Evolutionary conservation across 2,329 filamentous ascomycete genomes (phyloP), one percentile per base, ranked within the genome.

Genomic region (Diaporthe batatas): DNA sequence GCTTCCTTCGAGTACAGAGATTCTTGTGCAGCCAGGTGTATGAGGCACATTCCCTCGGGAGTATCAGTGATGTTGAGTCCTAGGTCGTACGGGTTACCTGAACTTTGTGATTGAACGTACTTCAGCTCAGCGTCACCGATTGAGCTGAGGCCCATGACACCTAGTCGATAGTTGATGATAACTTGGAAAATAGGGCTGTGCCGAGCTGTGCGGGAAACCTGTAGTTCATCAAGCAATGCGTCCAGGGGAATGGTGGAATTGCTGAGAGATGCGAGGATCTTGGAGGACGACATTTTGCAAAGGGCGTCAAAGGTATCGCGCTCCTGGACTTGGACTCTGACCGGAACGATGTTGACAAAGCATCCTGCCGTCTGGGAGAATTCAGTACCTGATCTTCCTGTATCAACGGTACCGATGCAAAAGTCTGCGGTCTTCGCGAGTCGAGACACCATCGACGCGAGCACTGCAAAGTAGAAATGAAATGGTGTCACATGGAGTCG

Each of bases 171-270:
- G 73, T 82, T 75, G 58, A 83, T 25, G 53, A 81, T 78, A 2
- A 79, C 81, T 76, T 90, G 88, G 79, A 88, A 89, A 1, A 90
- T 44, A 0, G 88, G 87, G 36, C 74, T 83, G 68, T 84, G 75
- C 0, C 79, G 73, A 0, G 81, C 71, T 0, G 84, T 84, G 3
- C 86, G 78, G 0, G 80, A 74, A 1, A 85, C 79, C 5, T 80
- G 77, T 1, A 89, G 77, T 36, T 86, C 79, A 0, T 84, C 76
- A 0, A 90, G 78, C 0, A 90, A 73, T 0, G 84, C 78, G 58
- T 89, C 84, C 68, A 89, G 86, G 0, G 88, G 88, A 5, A 89
- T 70, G 0, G 73, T 47, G 0, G 86, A 86, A 75, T 88, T 78
- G 0, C 72, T 74, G 0, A 89, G 77, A 0, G 49, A 53, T 6